Conservation (phyloP, 345 rosid species). For the Rhodamnia rubescens region DNA sequence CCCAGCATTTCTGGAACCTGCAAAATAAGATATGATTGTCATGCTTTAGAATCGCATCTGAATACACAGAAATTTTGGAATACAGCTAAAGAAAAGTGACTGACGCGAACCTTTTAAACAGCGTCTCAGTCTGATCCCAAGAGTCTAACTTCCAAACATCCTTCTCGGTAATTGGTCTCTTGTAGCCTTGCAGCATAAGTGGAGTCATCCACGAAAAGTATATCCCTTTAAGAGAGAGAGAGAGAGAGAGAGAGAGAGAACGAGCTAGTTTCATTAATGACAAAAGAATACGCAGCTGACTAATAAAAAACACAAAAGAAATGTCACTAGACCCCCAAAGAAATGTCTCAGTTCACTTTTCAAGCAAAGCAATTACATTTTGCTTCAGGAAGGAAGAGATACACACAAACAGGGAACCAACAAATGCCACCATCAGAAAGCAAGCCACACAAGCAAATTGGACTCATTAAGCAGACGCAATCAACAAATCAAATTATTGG, state of each 20-base stretch:
- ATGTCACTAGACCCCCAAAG: background rate
- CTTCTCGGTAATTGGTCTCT: slow-evolving; percentile 74
- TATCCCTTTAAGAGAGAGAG: slow-evolving; percentile 25
- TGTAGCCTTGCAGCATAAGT: slow-evolving; percentile 74
- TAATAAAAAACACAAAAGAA: background rate
- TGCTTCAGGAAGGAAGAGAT: background rate
- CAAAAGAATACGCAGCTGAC: background rate
- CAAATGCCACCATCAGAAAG: background rate
- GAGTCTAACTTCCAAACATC: slow-evolving; percentile 87
- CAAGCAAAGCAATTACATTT: background rate
- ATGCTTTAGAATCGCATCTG: background rate
- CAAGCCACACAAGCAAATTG: background rate
- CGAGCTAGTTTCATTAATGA: background rate
- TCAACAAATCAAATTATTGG: background rate
- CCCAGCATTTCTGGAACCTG: slow-evolving; percentile 81
- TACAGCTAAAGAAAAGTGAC: slow-evolving; percentile 5
- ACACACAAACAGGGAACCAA: background rate
- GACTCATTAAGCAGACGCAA: background rate
- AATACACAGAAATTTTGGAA: background rate
- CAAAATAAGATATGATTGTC: background rate
- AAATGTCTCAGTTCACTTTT: background rate
- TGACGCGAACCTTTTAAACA: slow-evolving; percentile 39
- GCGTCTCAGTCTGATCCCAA: slow-evolving; percentile 85
- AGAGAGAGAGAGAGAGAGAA: background rate
- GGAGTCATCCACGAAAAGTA: slow-evolving; percentile 82